phyloP scores from a whole-genome alignment of 352 stramenopile species.

The Globisporangium nodosum region DNA sequence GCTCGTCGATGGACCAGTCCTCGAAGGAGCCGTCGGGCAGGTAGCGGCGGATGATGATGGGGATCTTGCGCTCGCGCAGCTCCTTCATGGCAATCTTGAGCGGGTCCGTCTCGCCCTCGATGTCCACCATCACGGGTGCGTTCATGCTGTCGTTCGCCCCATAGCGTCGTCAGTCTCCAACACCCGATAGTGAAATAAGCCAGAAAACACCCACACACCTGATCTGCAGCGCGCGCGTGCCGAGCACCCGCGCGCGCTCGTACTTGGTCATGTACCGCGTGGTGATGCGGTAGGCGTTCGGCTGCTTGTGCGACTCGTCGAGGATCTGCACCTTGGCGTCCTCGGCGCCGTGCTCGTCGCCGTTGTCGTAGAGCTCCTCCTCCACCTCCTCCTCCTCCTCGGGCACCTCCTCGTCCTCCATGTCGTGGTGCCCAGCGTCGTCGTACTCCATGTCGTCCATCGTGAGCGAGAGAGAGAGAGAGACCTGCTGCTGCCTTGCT shows the following conservation, averaged over 20 bases:
- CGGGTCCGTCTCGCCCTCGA: conserved; percentile 98
- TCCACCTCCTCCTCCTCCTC: conserved; percentile 79
- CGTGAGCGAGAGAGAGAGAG: conserved; percentile 1
- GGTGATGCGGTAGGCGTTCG: conserved; percentile 91
- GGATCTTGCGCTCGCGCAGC: conserved; percentile 98
- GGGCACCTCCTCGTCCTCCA: conserved; percentile 78
- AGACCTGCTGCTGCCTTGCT: background rate
- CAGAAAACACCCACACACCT: conserved; percentile 38
- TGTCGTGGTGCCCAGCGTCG: conserved; percentile 63
- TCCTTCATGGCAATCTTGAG: conserved; percentile 99
- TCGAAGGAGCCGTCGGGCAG: conserved; percentile 98
- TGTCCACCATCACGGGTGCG: conserved; percentile 93
- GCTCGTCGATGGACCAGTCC: conserved; percentile 99
- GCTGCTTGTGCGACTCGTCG: conserved; percentile 83
- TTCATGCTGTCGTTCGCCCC: conserved; percentile 79
- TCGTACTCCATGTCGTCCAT: conserved; percentile 89
- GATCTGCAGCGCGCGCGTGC: conserved; percentile 98
- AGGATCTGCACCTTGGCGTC: conserved; percentile 72
- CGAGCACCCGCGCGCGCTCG: conserved; percentile 96
- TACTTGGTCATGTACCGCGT: conserved; percentile 99
- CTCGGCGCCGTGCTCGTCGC: conserved; percentile 40
- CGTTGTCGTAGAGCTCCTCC: conserved; percentile 66
- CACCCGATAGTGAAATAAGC: background rate
- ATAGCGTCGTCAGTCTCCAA: background rate
- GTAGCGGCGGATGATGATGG: conserved; percentile 99